Evolutionary conservation across 2,329 filamentous ascomycete genomes (phyloP), one percentile per base, ranked within the genome.

Genomic region (Emmonsiellopsis sp.): DNA sequence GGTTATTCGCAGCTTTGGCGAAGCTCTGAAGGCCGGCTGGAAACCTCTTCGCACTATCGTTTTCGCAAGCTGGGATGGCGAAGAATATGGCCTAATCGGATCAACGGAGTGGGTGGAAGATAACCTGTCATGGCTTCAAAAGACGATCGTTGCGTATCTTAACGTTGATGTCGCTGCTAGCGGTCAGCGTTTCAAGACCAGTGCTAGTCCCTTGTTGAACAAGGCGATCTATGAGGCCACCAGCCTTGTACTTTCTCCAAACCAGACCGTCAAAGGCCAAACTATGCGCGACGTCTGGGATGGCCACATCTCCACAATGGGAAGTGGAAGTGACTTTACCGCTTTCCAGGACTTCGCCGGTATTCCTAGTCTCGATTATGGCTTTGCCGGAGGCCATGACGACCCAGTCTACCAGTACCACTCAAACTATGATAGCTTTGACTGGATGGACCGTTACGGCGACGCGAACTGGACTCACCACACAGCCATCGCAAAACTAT

Each of bases 71-170:
- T 88, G 85, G 86, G 86, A 89, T 57, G 85, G 84, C 34, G 86
- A 89, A 70, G 90, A 95, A 68, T 95, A 95, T 60, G 88, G 87
- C 0, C 77, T 95, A 5, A 70, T 95, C 11, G 91, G 91, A 4
- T 89, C 85, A 51, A 95, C 91, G 0, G 91, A 95, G 65, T 95
- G 90, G 89, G 88, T 95, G 0, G 90, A 95, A 65, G 88, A 95
- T 60, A 88, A 88, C 62, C 71, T 94, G 0, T 85, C 87, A 0
- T 95, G 89, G 89, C 78, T 95, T 10, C 77, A 78, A 2, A 76
- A 77, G 3, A 78, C 86, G 42, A 86, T 84, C 53, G 80, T 95
- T 13, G 88, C 88, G 8, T 95, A 95, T 63, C 70, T 95, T 57
- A 95, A 95, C 67, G 82, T 95, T 53, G 91, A 95, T 61, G 83